phyloP scores from a whole-genome alignment of 768 basidiomycete genomes.

The Chiua virens region DNA sequence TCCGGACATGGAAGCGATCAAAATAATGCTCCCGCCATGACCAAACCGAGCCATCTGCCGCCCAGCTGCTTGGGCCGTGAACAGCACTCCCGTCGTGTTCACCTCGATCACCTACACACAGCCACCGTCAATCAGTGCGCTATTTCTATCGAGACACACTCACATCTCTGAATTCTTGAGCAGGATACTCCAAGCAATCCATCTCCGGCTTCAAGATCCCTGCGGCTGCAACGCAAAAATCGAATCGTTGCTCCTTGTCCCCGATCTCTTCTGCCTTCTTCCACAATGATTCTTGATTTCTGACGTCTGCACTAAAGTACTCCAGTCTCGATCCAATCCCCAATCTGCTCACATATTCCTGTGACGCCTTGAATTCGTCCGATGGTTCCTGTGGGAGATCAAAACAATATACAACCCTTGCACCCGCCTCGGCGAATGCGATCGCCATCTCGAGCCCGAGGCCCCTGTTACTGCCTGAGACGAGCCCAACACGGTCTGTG shows the following conservation, averaged over 20 bases:
- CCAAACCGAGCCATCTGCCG: constrained; percentile 53
- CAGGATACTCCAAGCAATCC: constrained; percentile 67
- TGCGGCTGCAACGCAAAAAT: constrained; percentile 79
- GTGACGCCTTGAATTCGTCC: constrained; percentile 55
- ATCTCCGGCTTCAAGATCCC: constrained; percentile 62
- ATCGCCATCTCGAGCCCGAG: constrained; percentile 83
- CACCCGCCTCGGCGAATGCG: constrained; percentile 70
- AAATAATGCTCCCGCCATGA: constrained; percentile 52
- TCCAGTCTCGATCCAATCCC: constrained; percentile 47
- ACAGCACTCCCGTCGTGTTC: constrained; percentile 63
- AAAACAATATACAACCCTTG: constrained; percentile 65
- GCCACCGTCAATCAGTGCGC: background rate
- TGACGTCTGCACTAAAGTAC: constrained; percentile 67
- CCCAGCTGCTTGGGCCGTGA: constrained; percentile 61
- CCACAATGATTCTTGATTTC: constrained; percentile 62
- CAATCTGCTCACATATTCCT: constrained; percentile 50
- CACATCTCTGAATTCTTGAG: constrained; percentile 63
- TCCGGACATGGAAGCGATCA: constrained; percentile 65
- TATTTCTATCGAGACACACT: background rate
- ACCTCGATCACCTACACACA: constrained; percentile 56
- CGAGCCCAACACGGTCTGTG: constrained; percentile 55
- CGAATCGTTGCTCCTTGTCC: constrained; percentile 66
- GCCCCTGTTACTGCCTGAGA: constrained; percentile 65
- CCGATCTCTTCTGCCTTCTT: constrained; percentile 57
- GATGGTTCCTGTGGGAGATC: constrained; percentile 59